Conservation (phyloP, 2,329 filamentous ascomycete genomes). For the Fusarium scirpi region DNA sequence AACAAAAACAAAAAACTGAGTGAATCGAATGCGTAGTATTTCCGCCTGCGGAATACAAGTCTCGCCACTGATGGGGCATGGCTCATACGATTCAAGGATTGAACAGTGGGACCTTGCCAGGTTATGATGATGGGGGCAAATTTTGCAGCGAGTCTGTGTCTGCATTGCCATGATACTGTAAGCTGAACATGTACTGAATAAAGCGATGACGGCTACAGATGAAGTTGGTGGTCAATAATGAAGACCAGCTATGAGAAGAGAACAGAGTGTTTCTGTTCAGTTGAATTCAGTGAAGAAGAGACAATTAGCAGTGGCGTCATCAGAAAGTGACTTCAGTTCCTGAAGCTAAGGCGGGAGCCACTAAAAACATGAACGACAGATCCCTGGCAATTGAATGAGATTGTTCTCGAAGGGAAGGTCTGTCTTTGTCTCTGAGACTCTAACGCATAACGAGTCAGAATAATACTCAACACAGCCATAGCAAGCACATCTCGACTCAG, state of each 20-base stretch:
- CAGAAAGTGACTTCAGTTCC: constrained; percentile 10
- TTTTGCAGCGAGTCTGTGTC: neutral
- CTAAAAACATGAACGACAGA: constrained; percentile 3
- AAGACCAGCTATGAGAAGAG: neutral
- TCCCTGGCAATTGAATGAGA: constrained; percentile 6
- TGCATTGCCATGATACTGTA: neutral
- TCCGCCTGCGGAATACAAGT: constrained; percentile 27
- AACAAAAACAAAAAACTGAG: neutral
- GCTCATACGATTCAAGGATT: constrained; percentile 38
- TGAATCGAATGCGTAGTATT: constrained; percentile 5
- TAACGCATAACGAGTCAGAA: constrained; percentile 6
- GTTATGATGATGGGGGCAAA: constrained; percentile 33
- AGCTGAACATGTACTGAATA: neutral
- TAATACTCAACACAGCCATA: neutral
- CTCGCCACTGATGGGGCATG: constrained; percentile 24
- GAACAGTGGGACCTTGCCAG: constrained; percentile 17
- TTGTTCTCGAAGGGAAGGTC: constrained; percentile 27
- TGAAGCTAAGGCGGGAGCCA: neutral
- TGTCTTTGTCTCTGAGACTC: neutral
- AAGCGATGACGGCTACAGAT: neutral
- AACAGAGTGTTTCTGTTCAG: neutral
- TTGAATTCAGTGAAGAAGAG: neutral
- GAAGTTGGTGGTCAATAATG: neutral
- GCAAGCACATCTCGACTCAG: neutral
- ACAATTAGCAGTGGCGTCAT: constrained; percentile 19